A percentile compares a stretch with the other conserved stretches of the same genome.
These are phyloP conservation scores for Boehmeria nivea DNA, from an alignment of 306 rosid species.

Conservation along the genomic window DNA sequence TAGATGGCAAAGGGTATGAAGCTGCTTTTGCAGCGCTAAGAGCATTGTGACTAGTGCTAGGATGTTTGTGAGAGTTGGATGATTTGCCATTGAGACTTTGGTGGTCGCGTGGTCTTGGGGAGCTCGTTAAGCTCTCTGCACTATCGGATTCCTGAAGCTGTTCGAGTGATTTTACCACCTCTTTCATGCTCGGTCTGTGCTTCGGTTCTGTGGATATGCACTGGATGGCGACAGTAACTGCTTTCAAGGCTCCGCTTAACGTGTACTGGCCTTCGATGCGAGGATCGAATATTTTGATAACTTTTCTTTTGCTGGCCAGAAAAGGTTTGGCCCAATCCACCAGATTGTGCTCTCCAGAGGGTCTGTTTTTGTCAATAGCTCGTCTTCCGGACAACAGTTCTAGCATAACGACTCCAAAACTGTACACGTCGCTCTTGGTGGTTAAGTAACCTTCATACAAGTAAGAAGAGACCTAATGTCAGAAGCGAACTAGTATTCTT, in stretches of 20 bases:
- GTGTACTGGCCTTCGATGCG: slow-evolving; percentile 80
- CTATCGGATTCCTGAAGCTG: slow-evolving; percentile 48
- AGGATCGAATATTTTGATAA: slow-evolving; percentile 66
- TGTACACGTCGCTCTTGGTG: slow-evolving; percentile 80
- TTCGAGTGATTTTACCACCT: slow-evolving; percentile 63
- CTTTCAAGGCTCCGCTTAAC: slow-evolving; percentile 50
- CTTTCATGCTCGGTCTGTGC: slow-evolving; percentile 71
- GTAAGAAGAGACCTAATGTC: slow-evolving; percentile 13
- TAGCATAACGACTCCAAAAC: slow-evolving; percentile 89
- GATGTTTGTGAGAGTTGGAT: slow-evolving; percentile 29
- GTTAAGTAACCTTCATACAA: slow-evolving; percentile 79
- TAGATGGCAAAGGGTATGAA: slow-evolving; percentile 27
- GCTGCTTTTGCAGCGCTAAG: slow-evolving; percentile 16
- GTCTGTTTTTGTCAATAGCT: slow-evolving; percentile 78
- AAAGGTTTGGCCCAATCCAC: slow-evolving; percentile 92
- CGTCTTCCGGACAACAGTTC: slow-evolving; percentile 81
- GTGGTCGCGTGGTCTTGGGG: slow-evolving; percentile 20
- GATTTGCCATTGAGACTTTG: slow-evolving; percentile 27
- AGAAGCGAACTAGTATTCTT: slow-evolving; percentile 15
- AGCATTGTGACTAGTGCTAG: slow-evolving; percentile 19
- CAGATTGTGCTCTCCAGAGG: slow-evolving; percentile 66
- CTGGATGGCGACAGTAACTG: slow-evolving; percentile 54
- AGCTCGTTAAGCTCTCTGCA: slow-evolving; percentile 15
- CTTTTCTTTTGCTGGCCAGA: slow-evolving; percentile 69
- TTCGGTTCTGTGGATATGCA: slow-evolving; percentile 70